These are phyloP conservation scores for Lycium barbarum DNA, from an alignment of 257 asterid species.

Conservation along the genomic window DNA sequence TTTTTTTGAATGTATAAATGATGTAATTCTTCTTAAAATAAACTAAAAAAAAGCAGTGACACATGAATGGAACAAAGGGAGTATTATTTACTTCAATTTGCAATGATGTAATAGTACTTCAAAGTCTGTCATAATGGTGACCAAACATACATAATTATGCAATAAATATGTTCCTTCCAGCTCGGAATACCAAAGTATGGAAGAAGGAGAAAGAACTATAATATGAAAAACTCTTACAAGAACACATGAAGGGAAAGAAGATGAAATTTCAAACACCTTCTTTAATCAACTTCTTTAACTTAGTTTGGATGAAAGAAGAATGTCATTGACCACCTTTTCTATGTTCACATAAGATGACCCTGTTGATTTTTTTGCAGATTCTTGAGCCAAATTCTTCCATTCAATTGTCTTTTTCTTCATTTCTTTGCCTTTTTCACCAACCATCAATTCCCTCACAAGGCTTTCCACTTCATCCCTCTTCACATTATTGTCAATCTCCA, in stretches of 20 bases:
- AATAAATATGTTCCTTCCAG: too few species aligned
- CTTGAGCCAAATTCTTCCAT: slow-evolving; percentile 30
- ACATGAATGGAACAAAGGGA: too few species aligned
- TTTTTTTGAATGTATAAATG: not conserved
- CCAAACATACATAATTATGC: not conserved
- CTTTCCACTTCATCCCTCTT: slow-evolving; percentile 23
- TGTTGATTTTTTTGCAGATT: not conserved
- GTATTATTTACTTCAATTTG: not conserved
- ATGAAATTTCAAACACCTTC: not conserved
- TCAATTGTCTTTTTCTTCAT: slow-evolving; percentile 29
- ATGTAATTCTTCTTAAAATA: too few species aligned
- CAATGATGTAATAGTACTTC: not conserved
- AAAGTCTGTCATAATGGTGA: not conserved
- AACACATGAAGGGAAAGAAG: not conserved
- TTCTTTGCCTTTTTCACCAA: slow-evolving; percentile 29
- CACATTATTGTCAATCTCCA: slow-evolving; percentile 26
- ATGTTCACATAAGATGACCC: slow-evolving; percentile 25
- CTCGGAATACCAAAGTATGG: too few species aligned
- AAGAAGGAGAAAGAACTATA: too few species aligned
- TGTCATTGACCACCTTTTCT: not conserved
- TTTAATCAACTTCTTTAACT: not conserved
- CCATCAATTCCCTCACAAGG: slow-evolving; percentile 33
- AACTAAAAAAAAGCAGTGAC: too few species aligned
- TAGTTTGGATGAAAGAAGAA: slow-evolving; percentile 20
- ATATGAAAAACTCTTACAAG: not conserved